Conservation (phyloP, 139 green algal species). For the Mychonastes homosphaera region DNA sequence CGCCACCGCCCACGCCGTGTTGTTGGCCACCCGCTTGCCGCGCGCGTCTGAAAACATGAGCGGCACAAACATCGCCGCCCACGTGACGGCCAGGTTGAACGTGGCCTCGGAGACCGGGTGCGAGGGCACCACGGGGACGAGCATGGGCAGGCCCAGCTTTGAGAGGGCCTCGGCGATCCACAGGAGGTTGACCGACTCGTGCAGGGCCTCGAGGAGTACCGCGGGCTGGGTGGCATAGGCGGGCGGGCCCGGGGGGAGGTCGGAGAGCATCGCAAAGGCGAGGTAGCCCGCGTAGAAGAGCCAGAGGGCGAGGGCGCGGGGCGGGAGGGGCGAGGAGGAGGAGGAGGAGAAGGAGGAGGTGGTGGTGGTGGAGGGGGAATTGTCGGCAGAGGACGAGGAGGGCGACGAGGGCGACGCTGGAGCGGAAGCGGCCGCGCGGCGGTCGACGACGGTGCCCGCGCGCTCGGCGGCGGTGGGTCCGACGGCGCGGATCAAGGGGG, state of each 20-base stretch:
- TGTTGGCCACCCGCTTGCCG: constrained; percentile 33
- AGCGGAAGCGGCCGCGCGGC: constrained; percentile 1
- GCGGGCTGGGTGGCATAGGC: constrained; percentile 32
- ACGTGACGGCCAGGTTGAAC: constrained; percentile 72
- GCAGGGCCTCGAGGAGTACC: constrained; percentile 18
- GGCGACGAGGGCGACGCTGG: too few species aligned
- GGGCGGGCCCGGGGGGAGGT: constrained; percentile 39
- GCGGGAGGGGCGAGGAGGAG: neutral
- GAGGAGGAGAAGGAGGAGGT: neutral
- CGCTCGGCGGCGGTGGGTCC: constrained; percentile 37
- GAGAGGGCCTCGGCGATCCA: constrained; percentile 12
- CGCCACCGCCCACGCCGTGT: constrained; percentile 33
- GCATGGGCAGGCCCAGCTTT: constrained; percentile 26
- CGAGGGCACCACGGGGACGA: constrained; percentile 27
- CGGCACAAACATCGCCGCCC: constrained; percentile 61
- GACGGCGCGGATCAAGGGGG: constrained; percentile 25
- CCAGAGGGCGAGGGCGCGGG: constrained; percentile 26
- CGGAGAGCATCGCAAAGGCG: constrained; percentile 40
- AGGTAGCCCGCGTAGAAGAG: constrained; percentile 48
- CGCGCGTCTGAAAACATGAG: constrained; percentile 49
- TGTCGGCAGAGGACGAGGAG: neutral
- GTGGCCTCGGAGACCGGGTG: constrained; percentile 47
- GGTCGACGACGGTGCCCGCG: neutral
- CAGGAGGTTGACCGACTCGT: constrained; percentile 47
- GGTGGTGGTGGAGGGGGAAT: too few species aligned